phyloP scores from a whole-genome alignment of 495 filamentous ascomycete genomes.

The Podospora anserina region DNA sequence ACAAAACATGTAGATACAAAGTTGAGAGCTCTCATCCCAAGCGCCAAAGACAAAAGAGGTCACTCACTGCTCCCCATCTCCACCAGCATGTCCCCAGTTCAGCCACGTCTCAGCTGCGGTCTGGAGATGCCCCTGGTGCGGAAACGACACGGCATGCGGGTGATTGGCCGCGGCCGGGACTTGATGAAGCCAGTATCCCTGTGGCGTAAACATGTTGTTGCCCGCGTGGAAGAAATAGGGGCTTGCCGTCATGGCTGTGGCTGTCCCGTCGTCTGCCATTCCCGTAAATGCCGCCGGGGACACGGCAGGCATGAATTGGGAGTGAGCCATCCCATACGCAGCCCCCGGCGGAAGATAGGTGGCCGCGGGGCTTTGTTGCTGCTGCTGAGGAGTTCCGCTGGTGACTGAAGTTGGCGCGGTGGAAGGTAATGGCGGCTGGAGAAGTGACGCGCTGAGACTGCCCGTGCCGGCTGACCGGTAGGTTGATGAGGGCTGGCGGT shows the following conservation, averaged over 20 bases:
- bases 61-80: neutral
- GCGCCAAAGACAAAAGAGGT: neutral
- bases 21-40: too few species aligned
- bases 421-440: neutral
- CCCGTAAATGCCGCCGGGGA: neutral
- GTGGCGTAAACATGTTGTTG: slow-evolving; percentile 6
- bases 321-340: neutral
- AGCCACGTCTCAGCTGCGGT: neutral
- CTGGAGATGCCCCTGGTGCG: neutral
- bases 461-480: neutral
- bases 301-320: neutral
- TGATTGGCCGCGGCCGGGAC: neutral
- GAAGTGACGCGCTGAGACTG: slow-evolving; percentile 1
- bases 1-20: neutral
- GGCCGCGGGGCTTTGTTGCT: neutral
- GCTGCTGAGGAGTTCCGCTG: neutral
- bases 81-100: neutral
- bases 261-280: neutral
- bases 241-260: neutral
- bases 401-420: neutral
- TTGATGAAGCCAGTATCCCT: slow-evolving; percentile 3
- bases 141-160: neutral
- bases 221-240: neutral
- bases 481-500: slow-evolving; percentile 6
- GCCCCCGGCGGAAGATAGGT: neutral